phyloP scores from a whole-genome alignment of 2,329 filamentous ascomycete genomes.

The Colletotrichum kahawae region DNA sequence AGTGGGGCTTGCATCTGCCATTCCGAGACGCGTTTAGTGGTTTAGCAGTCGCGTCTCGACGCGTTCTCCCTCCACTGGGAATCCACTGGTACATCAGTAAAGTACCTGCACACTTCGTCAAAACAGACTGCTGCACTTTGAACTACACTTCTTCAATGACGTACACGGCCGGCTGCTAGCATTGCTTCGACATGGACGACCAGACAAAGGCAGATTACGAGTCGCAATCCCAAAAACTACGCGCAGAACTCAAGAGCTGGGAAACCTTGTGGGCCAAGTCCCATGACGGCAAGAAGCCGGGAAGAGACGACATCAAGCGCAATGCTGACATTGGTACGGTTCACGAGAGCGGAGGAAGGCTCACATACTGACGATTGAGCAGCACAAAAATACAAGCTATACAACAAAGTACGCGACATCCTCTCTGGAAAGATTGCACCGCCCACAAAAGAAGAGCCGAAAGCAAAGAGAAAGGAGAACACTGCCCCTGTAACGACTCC shows the following conservation, averaged over 20 bases:
- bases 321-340: conserved; percentile 71
- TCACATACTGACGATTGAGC: neutral
- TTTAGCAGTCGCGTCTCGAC: conserved; percentile 9
- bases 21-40: conserved; percentile 15
- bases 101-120: neutral
- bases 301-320: conserved; percentile 77
- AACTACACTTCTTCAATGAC: conserved; percentile 2
- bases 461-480: conserved; percentile 42
- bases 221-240: conserved; percentile 57
- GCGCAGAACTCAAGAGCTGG: conserved; percentile 76
- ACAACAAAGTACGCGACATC: conserved; percentile 68
- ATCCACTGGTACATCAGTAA: neutral
- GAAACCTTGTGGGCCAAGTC: conserved; percentile 69
- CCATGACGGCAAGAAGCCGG: conserved; percentile 72
- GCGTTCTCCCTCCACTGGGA: conserved; percentile 1
- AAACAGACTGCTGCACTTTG: neutral
- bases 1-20: neutral
- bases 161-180: neutral
- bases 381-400: conserved; percentile 80
- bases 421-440: conserved; percentile 57
- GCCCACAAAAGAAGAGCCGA: conserved; percentile 41
- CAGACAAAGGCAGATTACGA: conserved; percentile 50
- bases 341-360: neutral
- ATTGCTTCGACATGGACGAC: conserved; percentile 48
- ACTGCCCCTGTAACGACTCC: conserved; percentile 47